Evolutionary conservation across 495 filamentous ascomycete genomes (phyloP).

Genomic region (Podospora australis): DNA sequence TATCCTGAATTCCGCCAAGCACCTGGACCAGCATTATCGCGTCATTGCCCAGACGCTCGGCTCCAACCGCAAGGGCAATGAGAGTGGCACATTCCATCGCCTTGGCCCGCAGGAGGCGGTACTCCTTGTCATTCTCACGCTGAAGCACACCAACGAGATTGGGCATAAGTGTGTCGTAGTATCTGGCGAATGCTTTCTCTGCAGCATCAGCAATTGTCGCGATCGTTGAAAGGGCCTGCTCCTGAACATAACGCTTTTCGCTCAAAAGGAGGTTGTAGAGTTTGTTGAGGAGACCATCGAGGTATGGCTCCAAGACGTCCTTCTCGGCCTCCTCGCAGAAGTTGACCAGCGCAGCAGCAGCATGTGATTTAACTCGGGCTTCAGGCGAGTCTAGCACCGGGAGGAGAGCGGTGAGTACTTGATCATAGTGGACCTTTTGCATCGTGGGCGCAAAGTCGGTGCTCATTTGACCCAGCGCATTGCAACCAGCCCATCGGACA

Average conservation of each 20-base stretch:
- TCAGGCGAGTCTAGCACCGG: conserved; percentile 86
- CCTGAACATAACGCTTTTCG: conserved; percentile 92
- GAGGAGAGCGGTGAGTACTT: conserved; percentile 83
- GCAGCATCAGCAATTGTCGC: conserved; percentile 98
- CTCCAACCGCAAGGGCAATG: conserved; percentile 92
- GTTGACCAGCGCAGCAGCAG: conserved; percentile 94
- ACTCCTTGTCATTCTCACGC: conserved; percentile 86
- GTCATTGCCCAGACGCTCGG: conserved; percentile 82
- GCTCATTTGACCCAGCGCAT: conserved; percentile 99
- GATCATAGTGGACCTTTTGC: conserved; percentile 89
- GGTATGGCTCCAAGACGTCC: conserved; percentile 83
- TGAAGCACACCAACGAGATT: conserved; percentile 82
- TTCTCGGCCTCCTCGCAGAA: conserved; percentile 99
- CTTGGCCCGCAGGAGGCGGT: conserved; percentile 84
- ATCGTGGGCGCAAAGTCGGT: conserved; percentile 98
- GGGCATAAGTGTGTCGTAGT: conserved; percentile 94
- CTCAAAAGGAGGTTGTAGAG: conserved; percentile 80
- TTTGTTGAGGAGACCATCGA: conserved; percentile 76
- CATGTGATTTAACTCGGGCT: conserved; percentile 92
- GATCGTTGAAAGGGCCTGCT: conserved; percentile 96
- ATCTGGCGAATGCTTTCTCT: conserved; percentile 89
- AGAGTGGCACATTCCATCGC: conserved; percentile 99
- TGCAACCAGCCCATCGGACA: conserved; percentile 96
- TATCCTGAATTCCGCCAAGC: conserved; percentile 77
- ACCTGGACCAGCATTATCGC: conserved; percentile 79